Evolutionary conservation across 345 rosid species (phyloP), one percentile per base, ranked within the genome.

Genomic region (Mallotus nudiflorus): DNA sequence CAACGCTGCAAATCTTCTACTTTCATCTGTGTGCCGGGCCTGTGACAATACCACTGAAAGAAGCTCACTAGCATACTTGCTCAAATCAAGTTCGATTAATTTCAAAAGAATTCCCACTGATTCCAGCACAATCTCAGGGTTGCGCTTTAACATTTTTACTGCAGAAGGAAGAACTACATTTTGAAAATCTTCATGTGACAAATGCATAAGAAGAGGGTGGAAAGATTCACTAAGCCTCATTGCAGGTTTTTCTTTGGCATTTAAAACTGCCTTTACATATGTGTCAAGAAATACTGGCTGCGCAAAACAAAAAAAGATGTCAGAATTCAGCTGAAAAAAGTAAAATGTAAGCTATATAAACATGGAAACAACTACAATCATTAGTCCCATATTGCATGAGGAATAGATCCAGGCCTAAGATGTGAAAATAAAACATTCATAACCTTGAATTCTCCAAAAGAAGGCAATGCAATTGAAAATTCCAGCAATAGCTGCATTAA

Each of bases 101-200:
- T 78, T 86, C 77, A 95, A 73, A 52, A 92, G 82, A 76, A 89
- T 71, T 62, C 83, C 98, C 67, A 90, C 85, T 1, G 99, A 77
- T 70, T 95, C 99, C 77, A 95, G 69, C 49, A 86, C 87, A 81
- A 95, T 89, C 81, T 95, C 99, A 19, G 98, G 98, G 82, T 95
- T 95, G 71, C 99, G 97, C 83, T 90, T 95, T 71, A 95, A 75
- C 99, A 92, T 89, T 87, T 95, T 95, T 51, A 88, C 77, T 3
- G 89, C 87, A 57, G 98, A 79, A n/a, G 99, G 96, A 77, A 95
- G 67, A 52, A 95, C 88, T 58, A 80, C 75, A 72, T 78, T 85
- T 75, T 89, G 96, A 74, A 95, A 87, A 74, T 95, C 92, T 73
- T 90, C 92, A 75, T 85, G 94, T 29, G 85, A 82, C 81, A 90